Evolutionary conservation across 306 rosid genomes (phyloP), one percentile per base, ranked within the genome.

Genomic region (Notholithocarpus densiflorus): DNA sequence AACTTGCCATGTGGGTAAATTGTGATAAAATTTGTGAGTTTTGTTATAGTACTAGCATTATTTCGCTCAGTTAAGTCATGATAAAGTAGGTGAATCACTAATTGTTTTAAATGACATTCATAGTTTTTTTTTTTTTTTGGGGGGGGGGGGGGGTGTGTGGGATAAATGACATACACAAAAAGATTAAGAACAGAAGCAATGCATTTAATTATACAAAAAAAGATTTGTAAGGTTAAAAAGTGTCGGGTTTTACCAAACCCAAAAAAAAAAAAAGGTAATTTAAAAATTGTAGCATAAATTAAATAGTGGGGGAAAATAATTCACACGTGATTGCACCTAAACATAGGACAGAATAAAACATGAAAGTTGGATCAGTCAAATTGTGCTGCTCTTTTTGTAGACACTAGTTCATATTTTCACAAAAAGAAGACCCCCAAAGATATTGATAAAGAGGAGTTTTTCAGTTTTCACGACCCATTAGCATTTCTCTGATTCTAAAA

Each of bases 1-100:
- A 34, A 34, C 43, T 34, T 34, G 43, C 9, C 8, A 6, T 0
- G 2, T 34, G 0, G 2, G 2, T 0, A 1, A 34, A 34, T 6
- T 34, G 43, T 34, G 0, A 34, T 34, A 34, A 34, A 34, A 6
- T 1, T 34, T 34, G 43, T 6, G 43, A 34, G 43, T 0, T 34
- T 34, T 34, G 43, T 34, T 34, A 34, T 34, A 6, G 9, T 6
- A 34, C 9, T 34, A 34, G 40, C 40, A 34, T 34, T 34, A 34
- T 34, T 27, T 5, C 8, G 4, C 11, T 43, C 14, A 43, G 14
- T 43, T 43, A 43, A 43, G 51, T 43, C 0, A 10, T 34, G 40
- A 43, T 9, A 43, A 43, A 43, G 51, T 43, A 43, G 3, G 51
- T 2, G 51, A 9, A 10, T 43, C 51, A 2, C 51, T 10, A 43